Evolutionary conservation across 352 stramenopile genomes (phyloP).

Genomic region (Globisporangium echinulatum): DNA sequence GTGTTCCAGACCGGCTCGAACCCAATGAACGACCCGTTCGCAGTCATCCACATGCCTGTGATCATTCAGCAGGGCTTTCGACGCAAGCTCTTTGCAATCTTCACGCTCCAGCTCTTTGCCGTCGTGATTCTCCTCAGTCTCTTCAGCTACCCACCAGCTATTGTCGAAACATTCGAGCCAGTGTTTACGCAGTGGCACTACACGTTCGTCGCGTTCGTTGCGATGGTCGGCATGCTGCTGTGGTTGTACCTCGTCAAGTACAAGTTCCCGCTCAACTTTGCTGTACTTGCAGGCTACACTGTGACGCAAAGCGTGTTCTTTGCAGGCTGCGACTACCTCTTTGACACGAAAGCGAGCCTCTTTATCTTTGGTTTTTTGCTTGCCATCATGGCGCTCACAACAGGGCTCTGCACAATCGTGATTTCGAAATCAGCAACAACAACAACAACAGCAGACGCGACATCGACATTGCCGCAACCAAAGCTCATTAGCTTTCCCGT

Average conservation of each 20-base stretch:
- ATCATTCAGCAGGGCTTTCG: conserved; percentile 66
- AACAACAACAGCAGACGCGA: conserved; percentile 10
- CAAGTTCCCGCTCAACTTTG: conserved; percentile 63
- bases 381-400: conserved; percentile 55
- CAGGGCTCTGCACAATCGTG: conserved; percentile 40
- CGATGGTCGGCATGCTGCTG: conserved; percentile 47
- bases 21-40: conserved; percentile 63
- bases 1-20: conserved; percentile 73
- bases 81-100: conserved; percentile 67
- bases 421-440: conserved; percentile 23
- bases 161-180: conserved; percentile 20
- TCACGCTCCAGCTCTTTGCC: conserved; percentile 55
- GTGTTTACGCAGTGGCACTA: conserved; percentile 46
- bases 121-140: conserved; percentile 38
- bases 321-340: conserved; percentile 40
- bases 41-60: conserved; percentile 61
- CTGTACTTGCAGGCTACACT: conserved; percentile 51
- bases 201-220: conserved; percentile 40
- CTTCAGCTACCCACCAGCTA: conserved; percentile 26
- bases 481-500: conserved; percentile 56
- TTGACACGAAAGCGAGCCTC: conserved; percentile 51
- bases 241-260: conserved; percentile 77
- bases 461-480: conserved; percentile 6
- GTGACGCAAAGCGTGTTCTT: conserved; percentile 61
- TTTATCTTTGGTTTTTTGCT: conserved; percentile 65